A percentile compares a stretch with the other conserved stretches of the same genome.
These are phyloP conservation scores for Umbelopsis ramanniana DNA, from an alignment of 192 early-diverging fungal species.

Conservation along the genomic window DNA sequence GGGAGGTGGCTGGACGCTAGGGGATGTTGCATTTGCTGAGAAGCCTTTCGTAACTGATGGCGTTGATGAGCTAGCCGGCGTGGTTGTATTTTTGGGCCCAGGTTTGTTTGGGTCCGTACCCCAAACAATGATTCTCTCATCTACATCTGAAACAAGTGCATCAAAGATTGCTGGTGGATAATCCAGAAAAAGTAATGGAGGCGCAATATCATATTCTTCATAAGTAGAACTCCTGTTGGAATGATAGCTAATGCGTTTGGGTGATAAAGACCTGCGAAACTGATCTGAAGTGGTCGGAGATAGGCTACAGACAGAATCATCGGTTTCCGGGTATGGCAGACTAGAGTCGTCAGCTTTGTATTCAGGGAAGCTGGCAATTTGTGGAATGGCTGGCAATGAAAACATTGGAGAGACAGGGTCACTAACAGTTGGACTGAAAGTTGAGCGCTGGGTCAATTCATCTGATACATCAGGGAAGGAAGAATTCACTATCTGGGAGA, in stretches of 20 bases:
- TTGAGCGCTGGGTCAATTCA: background rate
- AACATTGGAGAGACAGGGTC: background rate
- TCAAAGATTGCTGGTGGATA: conserved; percentile 42
- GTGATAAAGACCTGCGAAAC: background rate
- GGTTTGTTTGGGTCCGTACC: conserved; percentile 37
- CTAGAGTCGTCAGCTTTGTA: background rate
- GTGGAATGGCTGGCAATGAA: conserved; percentile 5
- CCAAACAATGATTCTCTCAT: conserved; percentile 41
- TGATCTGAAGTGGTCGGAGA: background rate
- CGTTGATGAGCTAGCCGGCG: background rate
- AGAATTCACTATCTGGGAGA: conserved; percentile 7
- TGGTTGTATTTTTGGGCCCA: background rate
- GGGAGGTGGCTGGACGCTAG: background rate
- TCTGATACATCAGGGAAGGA: conserved; percentile 12
- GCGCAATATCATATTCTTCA: conserved; percentile 22
- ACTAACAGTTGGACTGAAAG: background rate
- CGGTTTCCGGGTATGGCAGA: background rate
- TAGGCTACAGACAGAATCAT: background rate
- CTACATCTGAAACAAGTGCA: conserved; percentile 32
- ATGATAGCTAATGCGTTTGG: background rate
- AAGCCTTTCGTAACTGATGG: background rate
- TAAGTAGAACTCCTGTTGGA: background rate
- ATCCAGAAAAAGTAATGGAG: conserved; percentile 32
- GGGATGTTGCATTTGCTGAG: background rate
- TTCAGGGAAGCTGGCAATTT: conserved; percentile 17